Percentiles rank a stretch among this genome's conserved stretches.
These are phyloP conservation scores for Melanopsichium pennsylvanicum DNA, from an alignment of 1,284 basidiomycete genomes.

Conservation along the genomic window DNA sequence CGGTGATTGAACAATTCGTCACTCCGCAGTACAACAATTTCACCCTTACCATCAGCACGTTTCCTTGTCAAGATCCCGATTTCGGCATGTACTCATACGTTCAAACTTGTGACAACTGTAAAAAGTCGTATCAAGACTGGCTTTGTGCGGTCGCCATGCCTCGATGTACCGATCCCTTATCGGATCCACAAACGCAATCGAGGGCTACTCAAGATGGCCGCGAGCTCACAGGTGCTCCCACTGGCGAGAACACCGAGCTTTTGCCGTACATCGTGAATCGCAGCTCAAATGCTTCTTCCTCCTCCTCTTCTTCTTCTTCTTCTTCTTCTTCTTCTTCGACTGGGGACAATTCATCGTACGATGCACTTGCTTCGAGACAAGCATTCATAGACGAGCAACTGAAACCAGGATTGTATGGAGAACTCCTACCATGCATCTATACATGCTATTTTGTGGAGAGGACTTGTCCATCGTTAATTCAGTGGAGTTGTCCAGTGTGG, in stretches of 20 bases:
- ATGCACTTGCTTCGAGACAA: conserved; percentile 41
- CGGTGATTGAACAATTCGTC: conserved; percentile 61
- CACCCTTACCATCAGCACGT: conserved; percentile 66
- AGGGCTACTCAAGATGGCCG: conserved; percentile 51
- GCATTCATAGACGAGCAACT: conserved; percentile 56
- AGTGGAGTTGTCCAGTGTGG: conserved; percentile 62
- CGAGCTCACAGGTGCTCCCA: conserved; percentile 50
- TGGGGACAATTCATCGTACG: no score
- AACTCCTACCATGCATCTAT: conserved; percentile 62
- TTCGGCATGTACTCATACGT: conserved; percentile 67
- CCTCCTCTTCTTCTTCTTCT: no score
- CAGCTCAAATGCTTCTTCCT: conserved; percentile 32
- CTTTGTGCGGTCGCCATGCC: conserved; percentile 67
- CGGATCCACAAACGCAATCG: conserved; percentile 38
- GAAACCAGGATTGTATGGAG: conserved; percentile 55
- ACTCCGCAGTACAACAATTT: conserved; percentile 65
- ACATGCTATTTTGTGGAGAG: conserved; percentile 61
- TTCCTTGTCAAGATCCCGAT: conserved; percentile 63
- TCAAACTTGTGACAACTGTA: conserved; percentile 66
- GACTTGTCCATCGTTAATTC: conserved; percentile 58
- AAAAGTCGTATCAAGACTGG: conserved; percentile 66
- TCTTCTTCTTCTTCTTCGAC: no score
- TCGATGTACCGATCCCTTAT: conserved; percentile 64
- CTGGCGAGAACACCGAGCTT: conserved; percentile 48
- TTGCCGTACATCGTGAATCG: conserved; percentile 64